Base-by-base conservation (phyloP, 345 rosid genomes). In the Mercurialis annua region DNA sequence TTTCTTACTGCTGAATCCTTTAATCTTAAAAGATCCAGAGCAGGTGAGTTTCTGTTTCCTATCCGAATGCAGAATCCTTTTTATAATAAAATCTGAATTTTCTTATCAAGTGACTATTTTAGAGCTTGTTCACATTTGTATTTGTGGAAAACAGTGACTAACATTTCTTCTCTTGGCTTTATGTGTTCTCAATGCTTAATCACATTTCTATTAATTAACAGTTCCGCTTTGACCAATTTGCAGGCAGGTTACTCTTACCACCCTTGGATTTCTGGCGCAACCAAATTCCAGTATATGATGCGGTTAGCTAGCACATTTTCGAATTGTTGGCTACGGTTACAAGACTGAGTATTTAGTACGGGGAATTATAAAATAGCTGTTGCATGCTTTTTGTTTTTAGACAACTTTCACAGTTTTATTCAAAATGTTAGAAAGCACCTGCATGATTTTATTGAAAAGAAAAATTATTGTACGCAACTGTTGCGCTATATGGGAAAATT, bases 161-260 rank as follows among this genome's bases (percentile, higher is more conserved):
- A 17, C 21, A 31, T 63, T 29, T 65, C 2, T 47, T 23, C 50
- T 3, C 4, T n/a, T 36, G 40, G 44, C 44, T n/a, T n/a, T n/a
- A n/a, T n/a, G n/a, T n/a, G n/a, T n/a, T n/a, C n/a, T n/a, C n/a
- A n/a, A n/a, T n/a, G n/a, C n/a, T n/a, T n/a, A n/a, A n/a, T n/a
- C n/a, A n/a, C n/a, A 40, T 40, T 7, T 40, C 8, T 9, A 40
- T 40, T 4, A 1, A 3, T 69, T 42, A 71, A 68, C 63, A 64
- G 43, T 73, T 69, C n/a, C 59, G 24, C 24, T 66, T 68, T 71
- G 52, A 46, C 29, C 59, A 46, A 67, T 46, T 76, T 74, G 77
- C 86, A 92, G 98, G 98, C 60, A 85, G 97, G 76, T 54, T 86
- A 61, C 91, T 90, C 60, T 53, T 90, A 65, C 91, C 97, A 60